A percentile compares a stretch with the other conserved stretches of the same genome.
Conservation (phyloP, 805 yeast species). For the Candida orba region DNA sequence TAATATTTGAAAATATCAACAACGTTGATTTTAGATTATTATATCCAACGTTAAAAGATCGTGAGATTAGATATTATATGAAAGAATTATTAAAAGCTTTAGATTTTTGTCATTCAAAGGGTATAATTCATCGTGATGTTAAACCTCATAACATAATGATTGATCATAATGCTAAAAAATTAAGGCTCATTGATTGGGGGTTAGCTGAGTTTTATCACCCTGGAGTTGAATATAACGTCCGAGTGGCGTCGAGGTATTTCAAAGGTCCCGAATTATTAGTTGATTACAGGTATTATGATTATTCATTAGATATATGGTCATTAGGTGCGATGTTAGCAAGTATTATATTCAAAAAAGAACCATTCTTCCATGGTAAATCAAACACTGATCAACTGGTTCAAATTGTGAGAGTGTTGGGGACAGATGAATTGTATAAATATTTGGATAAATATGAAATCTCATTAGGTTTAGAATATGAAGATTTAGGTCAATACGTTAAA, state of each 20-base stretch:
- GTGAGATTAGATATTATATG: conserved; percentile 79
- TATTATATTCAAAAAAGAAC: conserved; percentile 82
- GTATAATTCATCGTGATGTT: conserved; percentile 91
- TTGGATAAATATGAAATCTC: conserved; percentile 60
- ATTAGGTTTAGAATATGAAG: conserved; percentile 74
- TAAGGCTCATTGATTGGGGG: conserved; percentile 91
- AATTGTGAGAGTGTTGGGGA: conserved; percentile 82
- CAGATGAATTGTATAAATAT: conserved; percentile 64
- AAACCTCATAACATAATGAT: conserved; percentile 94
- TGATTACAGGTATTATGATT: conserved; percentile 77
- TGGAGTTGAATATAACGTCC: conserved; percentile 81
- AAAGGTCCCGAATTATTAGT: conserved; percentile 89
- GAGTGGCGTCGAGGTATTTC: conserved; percentile 88
- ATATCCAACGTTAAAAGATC: conserved; percentile 70
- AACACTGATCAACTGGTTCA: conserved; percentile 89
- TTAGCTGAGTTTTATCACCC: conserved; percentile 89
- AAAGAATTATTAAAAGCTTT: conserved; percentile 74
- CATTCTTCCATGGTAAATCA: conserved; percentile 87
- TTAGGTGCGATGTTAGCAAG: conserved; percentile 89
- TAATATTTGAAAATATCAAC: conserved; percentile 77
- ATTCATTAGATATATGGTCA: conserved; percentile 86
- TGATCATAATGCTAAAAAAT: conserved; percentile 55
- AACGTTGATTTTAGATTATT: conserved; percentile 82
- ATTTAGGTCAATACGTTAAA: conserved; percentile 57
- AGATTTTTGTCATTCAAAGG: conserved; percentile 87